Evolutionary conservation across 441 rosid species (phyloP).

Genomic region (Populus hybrid): DNA sequence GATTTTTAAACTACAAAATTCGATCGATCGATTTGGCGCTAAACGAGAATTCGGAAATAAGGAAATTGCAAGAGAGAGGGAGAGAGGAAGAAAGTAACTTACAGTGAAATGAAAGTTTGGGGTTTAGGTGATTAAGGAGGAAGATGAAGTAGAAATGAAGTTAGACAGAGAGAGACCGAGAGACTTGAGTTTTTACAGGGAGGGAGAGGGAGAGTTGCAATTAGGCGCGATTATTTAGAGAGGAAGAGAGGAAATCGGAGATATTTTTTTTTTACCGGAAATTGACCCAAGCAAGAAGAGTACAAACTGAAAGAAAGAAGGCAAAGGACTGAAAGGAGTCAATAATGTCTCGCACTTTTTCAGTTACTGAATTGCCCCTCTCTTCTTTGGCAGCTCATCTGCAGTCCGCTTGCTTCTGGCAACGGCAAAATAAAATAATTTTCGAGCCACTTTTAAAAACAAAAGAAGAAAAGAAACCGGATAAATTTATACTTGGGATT

Average conservation of each 20-base stretch:
- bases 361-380: slow-evolving; percentile 1
- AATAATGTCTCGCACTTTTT: not conserved
- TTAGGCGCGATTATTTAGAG: not conserved
- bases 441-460: not conserved
- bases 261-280: not conserved
- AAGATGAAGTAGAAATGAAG: not conserved
- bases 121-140: not conserved
- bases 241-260: not conserved
- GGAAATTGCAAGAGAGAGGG: not conserved
- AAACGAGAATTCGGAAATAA: not conserved
- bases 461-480: not conserved
- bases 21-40: not conserved
- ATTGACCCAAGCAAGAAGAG: not conserved
- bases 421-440: too few relatives aligned
- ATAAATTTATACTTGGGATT: too few relatives aligned
- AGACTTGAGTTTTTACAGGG: not conserved
- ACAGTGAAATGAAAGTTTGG: slow-evolving; percentile 9
- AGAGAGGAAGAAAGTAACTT: not conserved
- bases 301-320: not conserved
- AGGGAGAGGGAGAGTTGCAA: not conserved
- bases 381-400: not conserved
- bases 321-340: not conserved
- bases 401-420: not conserved
- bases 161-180: not conserved
- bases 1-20: not conserved